Evolutionary conservation across 2,329 filamentous ascomycete species (phyloP).

Genomic region (Metarhizium robertsii): DNA sequence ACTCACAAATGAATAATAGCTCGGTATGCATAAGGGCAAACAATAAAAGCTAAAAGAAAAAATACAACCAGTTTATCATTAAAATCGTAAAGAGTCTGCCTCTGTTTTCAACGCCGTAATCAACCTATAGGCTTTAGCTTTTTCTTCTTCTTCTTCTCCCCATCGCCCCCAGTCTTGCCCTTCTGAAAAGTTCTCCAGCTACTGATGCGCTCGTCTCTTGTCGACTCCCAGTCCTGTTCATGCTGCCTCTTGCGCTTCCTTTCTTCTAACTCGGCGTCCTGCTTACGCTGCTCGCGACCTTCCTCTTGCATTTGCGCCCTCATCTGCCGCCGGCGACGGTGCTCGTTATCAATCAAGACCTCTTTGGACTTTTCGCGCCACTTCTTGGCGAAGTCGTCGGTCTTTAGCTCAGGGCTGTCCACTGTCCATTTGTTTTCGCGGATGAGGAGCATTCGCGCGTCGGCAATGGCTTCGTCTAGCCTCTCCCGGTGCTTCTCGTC

Average conservation of each 20-base stretch:
- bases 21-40: background rate
- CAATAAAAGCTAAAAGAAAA: background rate
- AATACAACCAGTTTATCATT: background rate
- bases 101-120: background rate
- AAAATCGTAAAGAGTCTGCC: background rate
- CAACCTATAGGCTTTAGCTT: constrained; percentile 57
- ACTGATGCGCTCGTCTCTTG: constrained; percentile 79
- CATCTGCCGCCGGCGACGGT: constrained; percentile 71
- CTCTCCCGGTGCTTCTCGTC: constrained; percentile 85
- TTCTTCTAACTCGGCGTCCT: constrained; percentile 74
- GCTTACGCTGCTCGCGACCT: constrained; percentile 75
- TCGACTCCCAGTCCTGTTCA: constrained; percentile 92
- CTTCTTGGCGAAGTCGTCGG: constrained; percentile 68
- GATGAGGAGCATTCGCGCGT: constrained; percentile 90
- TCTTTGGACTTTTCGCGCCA: constrained; percentile 87
- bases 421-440: constrained; percentile 89
- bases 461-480: constrained; percentile 90
- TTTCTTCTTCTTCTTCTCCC: constrained; percentile 57
- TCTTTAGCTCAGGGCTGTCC: constrained; percentile 79
- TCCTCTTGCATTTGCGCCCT: constrained; percentile 97
- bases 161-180: constrained; percentile 42
- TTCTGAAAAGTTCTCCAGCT: constrained; percentile 93
- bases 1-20: too few relatives aligned
- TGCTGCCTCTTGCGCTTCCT: constrained; percentile 83
- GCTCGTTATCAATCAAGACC: constrained; percentile 89